A percentile compares a stretch with the other conserved stretches of the same genome.
Evolutionary conservation across 2,329 filamentous ascomycete species (phyloP).

Genomic region (Catunica adiposa): DNA sequence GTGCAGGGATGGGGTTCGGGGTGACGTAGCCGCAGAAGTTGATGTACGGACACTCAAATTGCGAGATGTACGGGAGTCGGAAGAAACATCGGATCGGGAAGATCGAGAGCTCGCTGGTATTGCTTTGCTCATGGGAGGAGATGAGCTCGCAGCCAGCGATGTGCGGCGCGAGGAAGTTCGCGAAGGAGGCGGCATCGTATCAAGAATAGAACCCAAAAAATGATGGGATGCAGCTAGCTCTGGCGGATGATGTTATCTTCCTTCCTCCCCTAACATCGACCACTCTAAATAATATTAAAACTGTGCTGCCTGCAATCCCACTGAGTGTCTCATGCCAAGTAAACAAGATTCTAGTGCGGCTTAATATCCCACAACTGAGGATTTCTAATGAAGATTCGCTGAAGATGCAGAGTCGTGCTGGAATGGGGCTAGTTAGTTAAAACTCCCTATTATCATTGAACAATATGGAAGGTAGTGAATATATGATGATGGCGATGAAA

Average conservation of each 20-base stretch:
- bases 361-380: background rate
- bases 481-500: no score
- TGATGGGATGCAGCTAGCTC: background rate
- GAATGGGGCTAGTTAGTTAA: no score
- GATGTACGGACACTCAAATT: conserved; percentile 1
- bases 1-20: conserved; percentile 8
- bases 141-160: conserved; percentile 15
- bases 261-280: background rate
- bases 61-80: conserved; percentile 14
- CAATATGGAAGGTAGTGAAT: no score
- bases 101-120: conserved; percentile 6
- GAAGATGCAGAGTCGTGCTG: no score
- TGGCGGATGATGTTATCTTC: background rate
- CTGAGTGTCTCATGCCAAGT: background rate
- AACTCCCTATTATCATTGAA: no score
- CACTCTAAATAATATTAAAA: background rate
- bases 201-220: background rate
- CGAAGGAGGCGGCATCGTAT: conserved; percentile 8
- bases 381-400: no score
- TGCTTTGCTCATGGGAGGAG: conserved; percentile 15
- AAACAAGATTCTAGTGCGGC: background rate
- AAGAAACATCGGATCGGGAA: conserved; percentile 17
- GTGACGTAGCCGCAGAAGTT: conserved; percentile 6
- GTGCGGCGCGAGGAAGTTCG: conserved; percentile 9
- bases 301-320: background rate